Evolutionary conservation across 2,329 filamentous ascomycete genomes (phyloP), one percentile per base, ranked within the genome.

Genomic region (Sclerotinia glacialis): DNA sequence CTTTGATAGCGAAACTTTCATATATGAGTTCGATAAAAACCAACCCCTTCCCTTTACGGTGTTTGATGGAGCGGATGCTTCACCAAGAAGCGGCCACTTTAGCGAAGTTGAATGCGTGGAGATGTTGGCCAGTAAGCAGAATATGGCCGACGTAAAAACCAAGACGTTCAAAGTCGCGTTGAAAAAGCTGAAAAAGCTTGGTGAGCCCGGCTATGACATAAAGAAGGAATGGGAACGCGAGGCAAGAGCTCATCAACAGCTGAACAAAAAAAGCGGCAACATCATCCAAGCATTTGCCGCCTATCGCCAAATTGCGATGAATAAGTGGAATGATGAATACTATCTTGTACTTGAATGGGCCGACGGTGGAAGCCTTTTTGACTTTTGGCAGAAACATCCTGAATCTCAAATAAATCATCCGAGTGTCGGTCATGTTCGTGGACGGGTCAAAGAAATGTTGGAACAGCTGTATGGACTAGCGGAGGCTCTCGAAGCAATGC

Each of bases 211-310:
- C 9, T 63, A 63, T 31, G 11, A 44, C 9, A 63, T 63, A 7
- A 1, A 18, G 2, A 53, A 28, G 3, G 60, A 63, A 63, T 63
- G 47, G 49, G 60, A 63, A 16, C 60, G 60, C 3, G 60, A 63
- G 47, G 47, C 47, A 28, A 63, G 47, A 53, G 60, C 60, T 23
- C 49, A 63, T 6, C 3, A 63, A 53, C 49, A 63, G 47, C 34
- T 63, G 16, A 63, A 53, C 46, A 5, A 3, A 9, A 53, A 18
- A 53, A 40, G 37, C 21, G 3, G 14, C 11, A 40, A 54, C 18
- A 53, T 63, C 11, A 63, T 63, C 3, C 34, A 63, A 63, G 60
- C 49, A 31, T 54, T 63, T 63, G 49, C 31, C 23, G 60, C 60
- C 9, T 63, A 44, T 23, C 49, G 37, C n/a, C 47, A 42, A 42